Base-by-base conservation (phyloP, 306 rosid genomes). In the Rubus idaeus region DNA sequence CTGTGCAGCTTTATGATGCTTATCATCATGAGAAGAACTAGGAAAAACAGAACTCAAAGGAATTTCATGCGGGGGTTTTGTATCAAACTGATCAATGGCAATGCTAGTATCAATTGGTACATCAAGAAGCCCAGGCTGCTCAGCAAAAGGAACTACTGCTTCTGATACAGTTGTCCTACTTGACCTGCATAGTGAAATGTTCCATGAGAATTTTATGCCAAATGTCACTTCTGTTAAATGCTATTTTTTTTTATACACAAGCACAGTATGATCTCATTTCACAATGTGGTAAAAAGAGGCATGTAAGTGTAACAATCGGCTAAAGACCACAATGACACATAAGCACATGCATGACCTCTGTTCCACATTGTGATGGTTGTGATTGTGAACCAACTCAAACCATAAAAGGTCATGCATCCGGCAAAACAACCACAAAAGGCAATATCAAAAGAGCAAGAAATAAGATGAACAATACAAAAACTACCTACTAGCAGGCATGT, bases 401-500 rank as follows among this genome's bases (percentile, higher is more conserved):
- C 18, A 73, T 3, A 56, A 8, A 7, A 71, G 72, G 13, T 64
- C 50, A 56, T 44, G 62, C 50, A 79, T 68, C 65, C 21, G 72
- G 39, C n/a, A 9, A 63, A 61, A 20, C 55, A 63, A 55, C 72
- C 77, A 61, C 53, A 13, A n/a, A 42, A 65, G 13, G 6, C 8
- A 55, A 79, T 35, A 78, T 45, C 20, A 71, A 77, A 77, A 52
- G 57, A 71, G 78, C 60, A 64, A 61, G 68, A 67, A 49, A 51
- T 10, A 49, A 11, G 45, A 12, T 37, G 37, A 67, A 74, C 62
- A 65, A 13, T 63, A 47, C 71, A 83, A 80, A 20, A 87, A 84
- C 86, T 88, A 95, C 99, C 97, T 90, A 85, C 96, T 95, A 86
- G 86, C 92, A 71, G 91, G 97, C 97, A 89, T 86, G 87, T 83